Base-by-base conservation (phyloP, 805 yeast genomes). In the Pichia paraexigua region DNA sequence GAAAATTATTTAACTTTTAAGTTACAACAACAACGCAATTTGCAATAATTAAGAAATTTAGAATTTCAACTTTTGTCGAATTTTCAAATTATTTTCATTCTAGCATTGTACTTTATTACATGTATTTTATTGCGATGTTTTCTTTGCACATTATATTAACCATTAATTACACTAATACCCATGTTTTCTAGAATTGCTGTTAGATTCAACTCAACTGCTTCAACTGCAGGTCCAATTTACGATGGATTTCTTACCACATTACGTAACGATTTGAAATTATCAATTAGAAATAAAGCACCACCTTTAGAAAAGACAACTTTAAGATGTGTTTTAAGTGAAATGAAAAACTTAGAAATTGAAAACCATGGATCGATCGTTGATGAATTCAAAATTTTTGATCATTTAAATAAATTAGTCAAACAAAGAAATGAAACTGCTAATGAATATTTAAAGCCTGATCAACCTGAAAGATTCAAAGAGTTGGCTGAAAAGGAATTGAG, bases 391-490 rank as follows among this genome's bases (percentile, higher is more conserved):
- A 51, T 70, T 39, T 66, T 61, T 46, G 71, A 68, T 49, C 58
- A 68, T 43, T 55, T 69, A 13, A 46, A 53, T 35, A 71, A 71
- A 50, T 66, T 74, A 71, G 60, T 67, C 48, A 72, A 69, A 48
- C 74, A 74, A 53, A 65, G 79, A 56, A 56, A 58, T 30, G 65
- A 64, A 13, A 65, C 76, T 5, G 72, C 73, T 18, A 60, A 54
- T 8, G 70, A 69, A 50, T 74, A 71, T 54, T 49, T 63, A 46
- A 63, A 67, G 44, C 71, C 68, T 40, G 68, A 71, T 18, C 60
- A 74, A 24, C 68, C 70, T n/a, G 78, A 73, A 53, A 63, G 73
- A 53, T 72, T 72, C 48, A 64, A 65, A 27, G 69, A 68, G 44
- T 57, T 68, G 39, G 73, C 70, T 6, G 57, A 60, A 25, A 67